Base-by-base conservation (phyloP, 805 yeast species). In the Barnettozyma wickerhamii region DNA sequence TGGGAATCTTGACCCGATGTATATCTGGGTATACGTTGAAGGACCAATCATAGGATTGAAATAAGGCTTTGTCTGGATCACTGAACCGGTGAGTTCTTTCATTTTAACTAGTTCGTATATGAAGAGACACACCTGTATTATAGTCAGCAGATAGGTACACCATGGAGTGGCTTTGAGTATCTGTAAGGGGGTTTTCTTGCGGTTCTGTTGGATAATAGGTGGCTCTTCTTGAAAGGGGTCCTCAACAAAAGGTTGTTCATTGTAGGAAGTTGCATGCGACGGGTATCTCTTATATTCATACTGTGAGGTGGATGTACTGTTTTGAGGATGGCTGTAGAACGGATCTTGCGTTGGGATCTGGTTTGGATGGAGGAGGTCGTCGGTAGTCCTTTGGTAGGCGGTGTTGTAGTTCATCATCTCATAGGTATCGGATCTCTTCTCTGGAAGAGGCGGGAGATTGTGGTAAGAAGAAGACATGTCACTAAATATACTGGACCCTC, bases 31-130 rank as follows among this genome's bases (percentile, higher is more conserved):
- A 51, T 80, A 80, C 0, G 81, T 63, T 3, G 87, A 80, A 10
- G 90, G 90, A 1, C 90, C 90, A 20, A 83, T 56, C 89, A 83
- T 82, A 6, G 89, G 90, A 55, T 83, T 83, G 65, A 83, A 79
- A 45, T 77, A 74, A 5, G 90, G 90, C 49, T 79, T 59, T 0
- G 85, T 78, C 54, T 79, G 86, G 45, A 83, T 71, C 4, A 82
- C 77, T 13, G 74, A 68, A 3, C 86, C 85, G 0, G 89, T 82
- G 33, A 75, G 63, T 6, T 56, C 51, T 6, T 77, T 72, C 84
- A 78, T 77, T 41, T 63, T 65, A 10, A 66, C 72, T 27, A 83
- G 59, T 56, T 83, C 89, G 10, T 71, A 81, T 7, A 81, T 68
- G 52, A 83, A 83, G 7, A 83, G 81, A 7, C 60, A 59, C 5